These are phyloP conservation scores for Xerocomellus intermedius DNA, from an alignment of 768 basidiomycete species.

Conservation along the genomic window DNA sequence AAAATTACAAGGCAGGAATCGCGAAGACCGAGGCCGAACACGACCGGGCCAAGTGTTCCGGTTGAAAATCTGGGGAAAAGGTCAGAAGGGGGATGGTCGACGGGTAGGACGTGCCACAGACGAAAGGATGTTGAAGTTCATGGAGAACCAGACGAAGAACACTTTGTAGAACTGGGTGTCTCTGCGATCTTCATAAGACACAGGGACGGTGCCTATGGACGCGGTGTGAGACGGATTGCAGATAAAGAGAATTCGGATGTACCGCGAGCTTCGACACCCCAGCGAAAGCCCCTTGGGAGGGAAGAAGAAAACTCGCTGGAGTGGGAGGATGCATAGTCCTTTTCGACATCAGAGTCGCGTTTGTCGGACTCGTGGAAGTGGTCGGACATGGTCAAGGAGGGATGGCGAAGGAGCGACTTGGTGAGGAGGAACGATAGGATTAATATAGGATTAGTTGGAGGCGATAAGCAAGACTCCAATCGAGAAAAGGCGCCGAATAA, in stretches of 20 bases:
- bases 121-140: conserved; percentile 64
- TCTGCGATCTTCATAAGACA: conserved; percentile 45
- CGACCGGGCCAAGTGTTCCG: conserved; percentile 64
- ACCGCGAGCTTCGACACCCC: conserved; percentile 36
- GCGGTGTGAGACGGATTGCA: not conserved
- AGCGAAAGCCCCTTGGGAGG: conserved; percentile 22
- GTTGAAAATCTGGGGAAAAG: conserved; percentile 53
- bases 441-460: conserved; percentile 11
- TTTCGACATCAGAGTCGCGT: conserved; percentile 28
- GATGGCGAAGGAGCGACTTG: conserved; percentile 8
- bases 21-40: conserved; percentile 58
- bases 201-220: conserved; percentile 50
- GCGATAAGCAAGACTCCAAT: conserved; percentile 2
- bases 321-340: conserved; percentile 23
- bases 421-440: not conserved
- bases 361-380: conserved; percentile 19
- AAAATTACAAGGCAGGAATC: conserved; percentile 65
- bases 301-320: not conserved
- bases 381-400: conserved; percentile 24
- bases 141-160: conserved; percentile 73
- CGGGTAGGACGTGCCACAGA: conserved; percentile 25
- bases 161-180: conserved; percentile 63
- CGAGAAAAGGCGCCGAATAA: not conserved
- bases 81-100: not conserved
- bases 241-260: not conserved